These are phyloP conservation scores for Cytospora paraplurivora DNA, from an alignment of 2,329 filamentous ascomycete species.

Conservation along the genomic window DNA sequence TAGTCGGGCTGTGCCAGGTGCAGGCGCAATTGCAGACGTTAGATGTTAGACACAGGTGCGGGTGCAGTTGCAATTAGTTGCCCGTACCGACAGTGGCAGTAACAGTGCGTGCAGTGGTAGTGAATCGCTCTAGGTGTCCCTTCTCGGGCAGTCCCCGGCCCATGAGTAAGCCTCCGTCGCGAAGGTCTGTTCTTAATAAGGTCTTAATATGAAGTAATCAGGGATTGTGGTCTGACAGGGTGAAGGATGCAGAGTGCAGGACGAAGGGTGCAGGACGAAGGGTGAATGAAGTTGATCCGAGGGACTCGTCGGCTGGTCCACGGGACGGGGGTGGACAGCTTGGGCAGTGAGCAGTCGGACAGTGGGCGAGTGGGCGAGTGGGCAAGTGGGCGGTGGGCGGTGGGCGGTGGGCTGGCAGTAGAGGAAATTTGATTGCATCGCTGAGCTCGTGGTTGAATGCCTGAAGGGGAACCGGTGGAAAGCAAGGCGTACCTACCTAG, in stretches of 20 bases:
- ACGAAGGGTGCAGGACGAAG: no score
- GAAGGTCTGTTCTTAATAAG: slow-evolving; percentile 13
- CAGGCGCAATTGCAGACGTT: slow-evolving; percentile 20
- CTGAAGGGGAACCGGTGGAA: not conserved
- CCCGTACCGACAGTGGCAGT: slow-evolving; percentile 3
- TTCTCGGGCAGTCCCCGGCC: slow-evolving; percentile 17
- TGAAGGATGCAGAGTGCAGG: not conserved
- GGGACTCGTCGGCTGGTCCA: no score
- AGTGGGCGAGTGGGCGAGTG: no score
- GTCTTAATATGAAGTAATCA: slow-evolving; percentile 6
- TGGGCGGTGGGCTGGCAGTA: not conserved
- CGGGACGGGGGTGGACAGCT: no score
- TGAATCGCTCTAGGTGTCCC: slow-evolving; percentile 20
- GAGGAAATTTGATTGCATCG: slow-evolving; percentile 1
- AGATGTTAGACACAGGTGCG: slow-evolving; percentile 7
- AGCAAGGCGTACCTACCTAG: not conserved
- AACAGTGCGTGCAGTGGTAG: not conserved
- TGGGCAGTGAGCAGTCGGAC: no score
- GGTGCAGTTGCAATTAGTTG: slow-evolving; percentile 6
- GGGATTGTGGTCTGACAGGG: not conserved
- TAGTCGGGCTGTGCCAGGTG: slow-evolving; percentile 10
- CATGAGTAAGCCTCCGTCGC: slow-evolving; percentile 15
- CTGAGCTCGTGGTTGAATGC: not conserved
- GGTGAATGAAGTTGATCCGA: no score
- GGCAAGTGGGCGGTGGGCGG: no score